phyloP scores from a whole-genome alignment of 495 filamentous ascomycete species.

The Xylona heveae region DNA sequence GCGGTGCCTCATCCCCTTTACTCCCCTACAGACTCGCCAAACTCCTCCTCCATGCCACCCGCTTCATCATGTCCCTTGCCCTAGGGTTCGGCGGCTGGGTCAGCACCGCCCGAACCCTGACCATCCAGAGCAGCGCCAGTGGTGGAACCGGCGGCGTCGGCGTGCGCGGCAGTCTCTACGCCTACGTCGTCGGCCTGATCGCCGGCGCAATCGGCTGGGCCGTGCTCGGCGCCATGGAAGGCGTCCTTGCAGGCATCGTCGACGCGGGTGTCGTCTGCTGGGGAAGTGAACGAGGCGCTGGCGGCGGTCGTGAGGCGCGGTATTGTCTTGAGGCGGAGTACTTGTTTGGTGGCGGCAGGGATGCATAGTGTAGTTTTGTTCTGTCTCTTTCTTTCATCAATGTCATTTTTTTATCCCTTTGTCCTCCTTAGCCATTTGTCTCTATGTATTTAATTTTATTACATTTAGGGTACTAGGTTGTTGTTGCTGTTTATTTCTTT shows the following conservation, averaged over 20 bases:
- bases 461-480: too few species aligned
- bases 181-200: conserved; percentile 81
- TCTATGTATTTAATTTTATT: too few species aligned
- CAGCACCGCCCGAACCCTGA: conserved; percentile 57
- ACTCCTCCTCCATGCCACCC: conserved; percentile 71
- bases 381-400: background rate
- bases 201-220: conserved; percentile 91
- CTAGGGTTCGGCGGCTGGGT: conserved; percentile 96
- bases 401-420: background rate
- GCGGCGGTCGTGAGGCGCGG: conserved; percentile 39
- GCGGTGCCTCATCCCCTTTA: too few species aligned
- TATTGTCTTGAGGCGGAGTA: conserved; percentile 21
- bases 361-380: background rate
- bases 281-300: conserved; percentile 60
- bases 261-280: conserved; percentile 89
- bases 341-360: conserved; percentile 1
- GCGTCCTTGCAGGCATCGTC: conserved; percentile 74
- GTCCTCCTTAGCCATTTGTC: background rate
- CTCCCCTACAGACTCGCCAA: conserved; percentile 75
- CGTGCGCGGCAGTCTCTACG: conserved; percentile 70
- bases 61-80: conserved; percentile 71
- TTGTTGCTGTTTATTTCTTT: too few species aligned
- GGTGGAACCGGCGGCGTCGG: conserved; percentile 19
- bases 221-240: conserved; percentile 85
- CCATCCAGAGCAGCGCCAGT: conserved; percentile 11